Conservation (phyloP, 352 stramenopile genomes). For the Phytopythium cucurbitacearum region DNA sequence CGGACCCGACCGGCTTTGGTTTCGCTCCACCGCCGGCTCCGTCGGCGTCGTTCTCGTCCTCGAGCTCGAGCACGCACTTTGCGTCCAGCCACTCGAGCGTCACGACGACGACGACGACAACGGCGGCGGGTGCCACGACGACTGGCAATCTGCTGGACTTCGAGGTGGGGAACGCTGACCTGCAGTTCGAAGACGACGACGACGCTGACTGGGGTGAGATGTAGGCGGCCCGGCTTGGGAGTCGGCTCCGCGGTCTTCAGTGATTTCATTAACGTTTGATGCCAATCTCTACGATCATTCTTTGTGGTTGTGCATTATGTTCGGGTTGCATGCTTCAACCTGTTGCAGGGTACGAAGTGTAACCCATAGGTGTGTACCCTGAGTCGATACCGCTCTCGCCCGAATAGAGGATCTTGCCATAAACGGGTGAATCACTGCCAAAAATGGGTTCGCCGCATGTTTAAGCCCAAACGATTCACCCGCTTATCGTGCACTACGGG, state of each 20-base stretch:
- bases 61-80: slow-evolving; percentile 10
- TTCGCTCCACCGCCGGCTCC: slow-evolving; percentile 13
- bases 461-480: too few relatives aligned
- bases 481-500: too few relatives aligned
- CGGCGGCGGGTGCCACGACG: slow-evolving; percentile 18
- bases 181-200: slow-evolving; percentile 78
- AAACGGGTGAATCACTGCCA: too few relatives aligned
- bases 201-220: slow-evolving; percentile 84
- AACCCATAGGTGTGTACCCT: too few relatives aligned
- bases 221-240: slow-evolving; percentile 17
- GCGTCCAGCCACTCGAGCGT: slow-evolving; percentile 4
- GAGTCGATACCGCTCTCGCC: too few relatives aligned
- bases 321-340: neutral
- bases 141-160: slow-evolving; percentile 70
- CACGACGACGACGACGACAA: slow-evolving; percentile 19
- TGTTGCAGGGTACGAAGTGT: too few relatives aligned
- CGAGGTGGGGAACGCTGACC: slow-evolving; percentile 67
- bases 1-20: slow-evolving; percentile 26
- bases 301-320: neutral
- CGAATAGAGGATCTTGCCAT: too few relatives aligned
- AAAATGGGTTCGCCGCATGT: too few relatives aligned
- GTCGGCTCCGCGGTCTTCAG: neutral
- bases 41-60: slow-evolving; percentile 23
- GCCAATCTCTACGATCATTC: neutral
- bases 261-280: slow-evolving; percentile 8